A percentile compares a stretch with the other conserved stretches of the same genome.
Conservation (phyloP, 2,329 filamentous ascomycete genomes). For the Phialophora verrucosa region DNA sequence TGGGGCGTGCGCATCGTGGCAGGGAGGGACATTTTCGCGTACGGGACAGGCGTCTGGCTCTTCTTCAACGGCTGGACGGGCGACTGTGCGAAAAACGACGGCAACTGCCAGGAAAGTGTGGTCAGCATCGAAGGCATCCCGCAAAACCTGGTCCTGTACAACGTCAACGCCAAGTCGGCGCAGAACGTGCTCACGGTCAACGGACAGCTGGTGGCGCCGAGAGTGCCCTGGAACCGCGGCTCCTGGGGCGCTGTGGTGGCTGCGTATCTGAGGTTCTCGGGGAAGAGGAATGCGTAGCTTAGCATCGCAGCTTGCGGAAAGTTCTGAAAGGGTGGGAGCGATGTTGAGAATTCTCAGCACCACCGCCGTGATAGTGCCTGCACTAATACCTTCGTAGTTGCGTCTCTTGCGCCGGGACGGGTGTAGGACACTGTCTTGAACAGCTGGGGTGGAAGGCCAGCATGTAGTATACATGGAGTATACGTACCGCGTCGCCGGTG, state of each 20-base stretch:
- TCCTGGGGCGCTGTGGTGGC: conserved; percentile 5
- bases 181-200: neutral
- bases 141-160: neutral
- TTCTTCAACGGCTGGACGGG: conserved; percentile 7
- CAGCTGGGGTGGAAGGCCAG: too few species aligned
- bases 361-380: too few species aligned
- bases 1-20: neutral
- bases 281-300: conserved; percentile 1
- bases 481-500: too few species aligned
- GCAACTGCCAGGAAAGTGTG: conserved; percentile 1
- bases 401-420: too few species aligned
- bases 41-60: neutral
- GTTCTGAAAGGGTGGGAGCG: too few species aligned
- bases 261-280: neutral
- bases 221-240: neutral
- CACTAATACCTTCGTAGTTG: too few species aligned
- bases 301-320: neutral
- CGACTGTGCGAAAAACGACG: neutral
- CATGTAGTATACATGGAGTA: too few species aligned
- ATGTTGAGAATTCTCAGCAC: too few species aligned
- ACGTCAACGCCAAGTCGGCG: neutral
- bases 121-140: conserved; percentile 2
- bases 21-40: neutral
- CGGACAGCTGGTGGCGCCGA: neutral
- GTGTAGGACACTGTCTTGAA: too few species aligned